A percentile compares a stretch with the other conserved stretches of the same genome.
phyloP scores from a whole-genome alignment of 495 filamentous ascomycete species.

The Lophiotrema nucula region DNA sequence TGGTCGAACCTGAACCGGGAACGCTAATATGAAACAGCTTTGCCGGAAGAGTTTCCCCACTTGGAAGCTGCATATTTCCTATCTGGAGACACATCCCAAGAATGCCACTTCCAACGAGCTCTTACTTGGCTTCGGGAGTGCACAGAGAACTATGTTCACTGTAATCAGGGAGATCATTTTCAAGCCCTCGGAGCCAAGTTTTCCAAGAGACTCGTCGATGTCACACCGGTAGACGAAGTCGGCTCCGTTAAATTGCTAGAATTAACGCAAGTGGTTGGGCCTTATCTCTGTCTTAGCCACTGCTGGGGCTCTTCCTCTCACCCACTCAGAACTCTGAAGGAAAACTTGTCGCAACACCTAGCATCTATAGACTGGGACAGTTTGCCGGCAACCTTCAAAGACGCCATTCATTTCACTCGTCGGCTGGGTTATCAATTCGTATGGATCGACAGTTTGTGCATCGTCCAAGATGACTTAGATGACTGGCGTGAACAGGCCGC shows the following conservation, averaged over 20 bases:
- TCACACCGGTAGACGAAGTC: not conserved
- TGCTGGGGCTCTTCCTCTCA: not conserved
- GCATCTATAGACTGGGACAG: not conserved
- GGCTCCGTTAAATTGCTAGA: not conserved
- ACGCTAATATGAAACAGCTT: too few species aligned
- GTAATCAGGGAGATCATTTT: too few species aligned
- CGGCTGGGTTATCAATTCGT: constrained; percentile 7
- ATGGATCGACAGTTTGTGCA: constrained; percentile 19
- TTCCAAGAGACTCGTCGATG: not conserved
- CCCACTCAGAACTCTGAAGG: not conserved
- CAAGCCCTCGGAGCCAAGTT: too few species aligned
- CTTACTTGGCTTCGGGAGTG: not conserved
- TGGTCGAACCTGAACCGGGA: too few species aligned
- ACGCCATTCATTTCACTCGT: not conserved
- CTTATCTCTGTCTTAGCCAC: not conserved
- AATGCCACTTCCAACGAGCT: not conserved
- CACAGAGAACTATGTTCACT: not conserved
- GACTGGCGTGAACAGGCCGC: constrained; percentile 1
- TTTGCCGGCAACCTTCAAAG: constrained; percentile 8
- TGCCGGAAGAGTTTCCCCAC: too few species aligned
- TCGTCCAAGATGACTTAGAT: constrained; percentile 8
- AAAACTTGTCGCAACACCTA: not conserved
- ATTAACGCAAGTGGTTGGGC: not conserved
- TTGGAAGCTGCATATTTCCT: too few species aligned
- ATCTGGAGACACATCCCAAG: not conserved